Percentiles rank a stretch among this genome's conserved stretches.
phyloP scores from a whole-genome alignment of 1,139 yeast genomes.

The Yamadazyma friedrichii region DNA sequence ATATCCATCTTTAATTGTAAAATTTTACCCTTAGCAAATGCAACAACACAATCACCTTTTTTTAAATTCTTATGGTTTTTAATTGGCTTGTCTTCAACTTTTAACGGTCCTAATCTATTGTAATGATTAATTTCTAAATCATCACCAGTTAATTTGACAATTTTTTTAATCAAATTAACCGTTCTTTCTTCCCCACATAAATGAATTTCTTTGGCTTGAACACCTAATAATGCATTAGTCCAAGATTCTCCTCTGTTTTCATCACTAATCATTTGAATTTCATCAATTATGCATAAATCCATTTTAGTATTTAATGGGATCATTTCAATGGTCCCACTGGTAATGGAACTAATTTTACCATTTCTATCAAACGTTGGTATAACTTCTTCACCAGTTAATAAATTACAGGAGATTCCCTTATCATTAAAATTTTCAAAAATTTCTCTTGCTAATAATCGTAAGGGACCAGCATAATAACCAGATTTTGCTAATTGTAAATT shows the following conservation, averaged over 20 bases:
- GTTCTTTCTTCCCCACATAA: constrained; percentile 91
- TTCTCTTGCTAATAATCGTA: constrained; percentile 86
- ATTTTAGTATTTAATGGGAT: constrained; percentile 61
- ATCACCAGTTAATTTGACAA: constrained; percentile 76
- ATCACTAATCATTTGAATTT: constrained; percentile 92
- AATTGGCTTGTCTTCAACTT: constrained; percentile 45
- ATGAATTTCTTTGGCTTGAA: constrained; percentile 80
- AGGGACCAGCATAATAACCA: constrained; percentile 97
- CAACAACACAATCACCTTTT: constrained; percentile 87
- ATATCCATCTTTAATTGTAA: constrained; percentile 63
- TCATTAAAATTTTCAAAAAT: constrained; percentile 75
- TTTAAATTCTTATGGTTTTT: constrained; percentile 36
- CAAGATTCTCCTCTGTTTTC: constrained; percentile 85
- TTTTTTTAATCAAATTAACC: constrained; percentile 57
- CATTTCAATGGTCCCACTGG: constrained; percentile 96
- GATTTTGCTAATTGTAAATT: constrained; percentile 62
- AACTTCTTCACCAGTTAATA: constrained; percentile 93
- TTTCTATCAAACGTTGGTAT: constrained; percentile 63
- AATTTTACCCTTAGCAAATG: constrained; percentile 75
- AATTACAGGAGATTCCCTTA: constrained; percentile 70
- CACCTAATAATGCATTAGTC: constrained; percentile 91
- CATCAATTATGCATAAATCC: constrained; percentile 92
- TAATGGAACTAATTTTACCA: constrained; percentile 70
- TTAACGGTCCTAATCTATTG: constrained; percentile 70
- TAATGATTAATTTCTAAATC: constrained; percentile 66